Percentiles rank a stretch among this genome's conserved stretches.
phyloP scores from a whole-genome alignment of 2,329 filamentous ascomycete genomes.

The Monosporascus sp. region DNA sequence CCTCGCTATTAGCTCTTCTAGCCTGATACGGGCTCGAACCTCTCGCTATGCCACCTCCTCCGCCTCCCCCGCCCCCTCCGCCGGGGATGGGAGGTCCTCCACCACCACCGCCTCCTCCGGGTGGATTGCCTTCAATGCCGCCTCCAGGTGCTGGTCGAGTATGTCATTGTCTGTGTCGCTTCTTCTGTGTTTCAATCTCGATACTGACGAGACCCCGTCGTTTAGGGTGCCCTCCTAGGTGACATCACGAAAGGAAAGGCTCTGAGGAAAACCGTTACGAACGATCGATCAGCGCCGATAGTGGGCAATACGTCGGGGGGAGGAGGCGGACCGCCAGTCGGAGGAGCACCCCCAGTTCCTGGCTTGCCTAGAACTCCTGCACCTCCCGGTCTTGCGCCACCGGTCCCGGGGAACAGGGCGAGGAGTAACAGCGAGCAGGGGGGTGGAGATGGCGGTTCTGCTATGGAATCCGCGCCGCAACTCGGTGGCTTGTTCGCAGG shows the following conservation, averaged over 20 bases:
- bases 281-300: constrained; percentile 82
- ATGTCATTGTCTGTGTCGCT: constrained; percentile 29
- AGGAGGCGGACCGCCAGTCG: constrained; percentile 56
- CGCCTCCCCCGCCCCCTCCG: constrained; percentile 66
- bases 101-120: constrained; percentile 62
- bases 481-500: constrained; percentile 84
- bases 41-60: constrained; percentile 48
- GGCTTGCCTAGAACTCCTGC: constrained; percentile 53
- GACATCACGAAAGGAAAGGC: constrained; percentile 80
- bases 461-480: constrained; percentile 64
- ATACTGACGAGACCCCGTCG: constrained; percentile 12
- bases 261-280: constrained; percentile 83
- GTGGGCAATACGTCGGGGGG: constrained; percentile 54
- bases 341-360: constrained; percentile 78
- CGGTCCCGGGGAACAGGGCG: constrained; percentile 63
- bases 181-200: neutral
- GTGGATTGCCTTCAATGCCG: constrained; percentile 53
- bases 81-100: constrained; percentile 53
- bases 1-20: neutral
- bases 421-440: constrained; percentile 80
- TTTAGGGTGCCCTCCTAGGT: constrained; percentile 75
- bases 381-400: constrained; percentile 59
- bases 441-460: constrained; percentile 35
- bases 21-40: neutral
- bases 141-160: constrained; percentile 56